Evolutionary conservation across 768 basidiomycete genomes (phyloP).

Genomic region (Boletus rufocinnamomeus): DNA sequence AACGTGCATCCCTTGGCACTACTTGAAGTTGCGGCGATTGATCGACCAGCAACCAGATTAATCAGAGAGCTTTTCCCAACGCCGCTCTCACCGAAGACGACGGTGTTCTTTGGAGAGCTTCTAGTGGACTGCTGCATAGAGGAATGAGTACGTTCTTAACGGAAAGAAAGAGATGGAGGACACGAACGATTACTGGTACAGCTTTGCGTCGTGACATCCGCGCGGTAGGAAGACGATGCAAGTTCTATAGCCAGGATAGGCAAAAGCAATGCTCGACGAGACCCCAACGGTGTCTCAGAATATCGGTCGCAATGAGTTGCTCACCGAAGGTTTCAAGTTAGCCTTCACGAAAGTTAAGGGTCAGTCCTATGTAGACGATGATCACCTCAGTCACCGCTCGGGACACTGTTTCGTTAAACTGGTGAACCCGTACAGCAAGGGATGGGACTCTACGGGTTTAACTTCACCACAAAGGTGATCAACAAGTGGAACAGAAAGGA

Average conservation of each 20-base stretch:
- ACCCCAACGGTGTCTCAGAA: no score
- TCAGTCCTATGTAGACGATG: no score
- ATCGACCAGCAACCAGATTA: constrained; percentile 43
- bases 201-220: constrained; percentile 28
- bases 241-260: constrained; percentile 1
- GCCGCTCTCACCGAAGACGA: constrained; percentile 32
- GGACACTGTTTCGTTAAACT: no score
- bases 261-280: no score
- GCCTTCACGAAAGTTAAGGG: no score
- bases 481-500: no score
- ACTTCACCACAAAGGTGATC: no score
- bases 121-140: constrained; percentile 9
- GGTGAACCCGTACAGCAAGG: no score
- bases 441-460: no score
- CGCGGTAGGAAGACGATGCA: constrained; percentile 16
- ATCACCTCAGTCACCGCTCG: no score
- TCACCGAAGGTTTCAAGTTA: no score
- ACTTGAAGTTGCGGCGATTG: constrained; percentile 38
- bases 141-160: constrained; percentile 7
- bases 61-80: constrained; percentile 46
- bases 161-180: constrained; percentile 5
- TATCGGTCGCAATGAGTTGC: no score
- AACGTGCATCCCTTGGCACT: constrained; percentile 39
- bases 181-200: constrained; percentile 16
- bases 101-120: constrained; percentile 26